These are phyloP conservation scores for Gastrodia elata DNA, from an alignment of 106 monocot genomes.

Conservation along the genomic window DNA sequence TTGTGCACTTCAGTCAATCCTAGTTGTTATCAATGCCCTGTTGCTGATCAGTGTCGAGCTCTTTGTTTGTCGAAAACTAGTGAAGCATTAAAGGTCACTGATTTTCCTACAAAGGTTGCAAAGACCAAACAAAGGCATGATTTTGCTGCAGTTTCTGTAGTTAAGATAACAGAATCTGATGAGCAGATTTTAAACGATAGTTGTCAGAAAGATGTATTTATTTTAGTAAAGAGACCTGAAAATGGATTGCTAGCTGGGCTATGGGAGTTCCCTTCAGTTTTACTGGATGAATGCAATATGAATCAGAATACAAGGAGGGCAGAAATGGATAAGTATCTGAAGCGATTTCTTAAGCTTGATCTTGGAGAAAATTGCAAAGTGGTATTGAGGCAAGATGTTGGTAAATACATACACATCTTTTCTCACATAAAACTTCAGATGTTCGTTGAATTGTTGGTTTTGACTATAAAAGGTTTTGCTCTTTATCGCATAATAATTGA, in stretches of 20 bases:
- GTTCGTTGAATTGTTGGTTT: constrained; percentile 69
- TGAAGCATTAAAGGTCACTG: constrained; percentile 41
- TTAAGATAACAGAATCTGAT: constrained; percentile 39
- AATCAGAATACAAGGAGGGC: constrained; percentile 45
- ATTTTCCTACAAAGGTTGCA: constrained; percentile 69
- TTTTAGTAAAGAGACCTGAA: constrained; percentile 81
- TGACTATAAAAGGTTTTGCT: constrained; percentile 63
- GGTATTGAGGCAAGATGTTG: constrained; percentile 56
- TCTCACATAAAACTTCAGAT: constrained; percentile 83
- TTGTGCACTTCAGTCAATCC: constrained; percentile 61
- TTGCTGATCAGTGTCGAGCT: constrained; percentile 65
- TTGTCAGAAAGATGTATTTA: constrained; percentile 26
- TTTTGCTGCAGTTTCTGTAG: constrained; percentile 85
- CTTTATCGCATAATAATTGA: neutral
- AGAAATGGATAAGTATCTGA: constrained; percentile 56
- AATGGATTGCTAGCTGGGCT: constrained; percentile 89
- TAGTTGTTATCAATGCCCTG: constrained; percentile 61
- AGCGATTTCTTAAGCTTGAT: constrained; percentile 35
- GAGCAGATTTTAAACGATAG: constrained; percentile 3
- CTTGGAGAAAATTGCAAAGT: constrained; percentile 26
- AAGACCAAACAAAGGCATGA: constrained; percentile 68
- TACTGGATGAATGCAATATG: constrained; percentile 31
- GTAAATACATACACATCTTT: constrained; percentile 79
- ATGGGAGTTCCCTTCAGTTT: constrained; percentile 90
- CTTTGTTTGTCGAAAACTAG: constrained; percentile 40